phyloP scores from a whole-genome alignment of 2,329 filamentous ascomycete genomes.

The Hypoxylon sp. region DNA sequence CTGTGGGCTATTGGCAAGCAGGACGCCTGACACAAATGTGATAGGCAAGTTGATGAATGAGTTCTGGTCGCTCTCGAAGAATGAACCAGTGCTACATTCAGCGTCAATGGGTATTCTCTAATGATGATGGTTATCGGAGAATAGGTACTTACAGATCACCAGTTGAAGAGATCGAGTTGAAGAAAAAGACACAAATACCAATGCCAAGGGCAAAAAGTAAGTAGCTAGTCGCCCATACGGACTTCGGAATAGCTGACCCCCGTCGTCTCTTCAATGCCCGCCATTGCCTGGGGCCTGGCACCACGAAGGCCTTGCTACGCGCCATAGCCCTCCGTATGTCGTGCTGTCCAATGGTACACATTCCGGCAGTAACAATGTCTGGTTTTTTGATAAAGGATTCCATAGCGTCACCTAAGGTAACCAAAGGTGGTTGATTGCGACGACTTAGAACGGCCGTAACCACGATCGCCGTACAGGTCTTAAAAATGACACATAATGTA shows the following conservation, averaged over 20 bases:
- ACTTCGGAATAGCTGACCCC: conserved; percentile 27
- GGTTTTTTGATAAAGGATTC: conserved; percentile 64
- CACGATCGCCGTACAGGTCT: conserved; percentile 56
- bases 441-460: conserved; percentile 53
- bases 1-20: conserved; percentile 59
- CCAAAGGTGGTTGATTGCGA: conserved; percentile 60
- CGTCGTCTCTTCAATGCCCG: conserved; percentile 15
- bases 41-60: conserved; percentile 22
- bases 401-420: conserved; percentile 67
- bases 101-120: background rate
- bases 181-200: conserved; percentile 19
- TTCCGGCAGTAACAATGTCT: conserved; percentile 58
- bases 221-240: conserved; percentile 44
- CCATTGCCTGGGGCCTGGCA: conserved; percentile 38
- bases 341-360: conserved; percentile 41
- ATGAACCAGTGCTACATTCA: conserved; percentile 14
- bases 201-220: conserved; percentile 39
- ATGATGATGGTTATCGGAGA: background rate
- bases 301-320: background rate
- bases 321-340: conserved; percentile 29
- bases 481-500: conserved; percentile 57
- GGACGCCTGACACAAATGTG: conserved; percentile 34
- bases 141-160: conserved; percentile 16
- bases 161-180: background rate
- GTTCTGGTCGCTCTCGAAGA: conserved; percentile 35